phyloP scores from a whole-genome alignment of 352 stramenopile species.

The Pythium vanterpoolii region DNA sequence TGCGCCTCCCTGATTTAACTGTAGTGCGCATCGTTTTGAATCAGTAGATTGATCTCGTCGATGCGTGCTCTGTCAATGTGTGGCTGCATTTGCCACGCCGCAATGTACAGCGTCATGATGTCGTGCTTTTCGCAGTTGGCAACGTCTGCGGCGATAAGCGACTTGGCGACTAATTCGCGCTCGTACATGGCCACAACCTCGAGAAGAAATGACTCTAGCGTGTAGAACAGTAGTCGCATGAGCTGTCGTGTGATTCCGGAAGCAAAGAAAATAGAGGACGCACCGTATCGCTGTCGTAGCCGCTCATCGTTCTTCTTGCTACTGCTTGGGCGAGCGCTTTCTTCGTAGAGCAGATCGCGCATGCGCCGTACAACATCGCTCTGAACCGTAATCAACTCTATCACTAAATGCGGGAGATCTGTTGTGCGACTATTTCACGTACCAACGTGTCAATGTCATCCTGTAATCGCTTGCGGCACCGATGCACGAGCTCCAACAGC shows the following conservation, averaged over 20 bases:
- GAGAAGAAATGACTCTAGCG: constrained; percentile 49
- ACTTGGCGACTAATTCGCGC: constrained; percentile 73
- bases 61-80: constrained; percentile 60
- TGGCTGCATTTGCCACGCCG: constrained; percentile 86
- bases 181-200: constrained; percentile 78
- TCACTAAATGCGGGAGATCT: neutral
- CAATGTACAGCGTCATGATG: constrained; percentile 70
- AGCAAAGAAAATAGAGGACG: neutral
- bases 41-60: constrained; percentile 56
- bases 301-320: constrained; percentile 27
- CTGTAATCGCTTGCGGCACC: constrained; percentile 50
- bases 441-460: constrained; percentile 52
- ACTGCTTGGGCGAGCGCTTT: neutral
- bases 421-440: neutral
- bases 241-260: neutral
- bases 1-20: neutral
- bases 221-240: neutral
- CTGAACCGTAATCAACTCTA: neutral
- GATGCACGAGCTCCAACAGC: constrained; percentile 72
- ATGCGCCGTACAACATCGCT: constrained; percentile 42
- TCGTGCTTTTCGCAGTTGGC: constrained; percentile 70
- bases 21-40: constrained; percentile 67
- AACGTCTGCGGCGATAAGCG: constrained; percentile 64
- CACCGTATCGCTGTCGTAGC: constrained; percentile 47
- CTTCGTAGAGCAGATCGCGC: constrained; percentile 29